Evolutionary conservation across 2,329 filamentous ascomycete genomes (phyloP), one percentile per base, ranked within the genome.

Genomic region (Cladophialophora bantiana): DNA sequence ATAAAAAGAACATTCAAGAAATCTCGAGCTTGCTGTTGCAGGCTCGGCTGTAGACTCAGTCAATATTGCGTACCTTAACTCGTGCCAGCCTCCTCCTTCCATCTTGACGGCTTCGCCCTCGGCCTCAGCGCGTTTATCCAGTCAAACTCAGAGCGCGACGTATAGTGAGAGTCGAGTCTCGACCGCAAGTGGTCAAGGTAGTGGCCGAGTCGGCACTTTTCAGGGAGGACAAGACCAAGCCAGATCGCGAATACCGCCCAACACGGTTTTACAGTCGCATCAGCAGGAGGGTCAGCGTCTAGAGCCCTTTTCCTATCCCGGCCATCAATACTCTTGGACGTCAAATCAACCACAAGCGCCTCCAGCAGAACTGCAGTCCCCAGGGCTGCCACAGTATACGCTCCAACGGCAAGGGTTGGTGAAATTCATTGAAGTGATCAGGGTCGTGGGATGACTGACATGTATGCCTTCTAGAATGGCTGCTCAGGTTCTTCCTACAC

Each of bases 21-120:
- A 55, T 66, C 36, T 68, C 68, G 68, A 68, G 66, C 68, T 70
- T 70, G 68, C 68, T 55, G 15, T 32, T 48, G 68, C 68, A 70
- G 64, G 68, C 66, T 70, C 68, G 68, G 64, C 31, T 55, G 38
- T 64, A 55, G 12, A 38, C n/a, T 64, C 68, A 56, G 66, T 63
- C 68, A 70, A 66, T 48, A 70, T 70, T 68, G 68, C 68, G 66
- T 55, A 68, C 63, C 68, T 31, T 52, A 68, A 48, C 32, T 64
- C 55, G 42, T 61, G 62, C 18, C 68, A 64, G 35, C 63, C 63
- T 31, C 61, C 62, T 40, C 60, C 62, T 35, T 62, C 62, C 59
- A 45, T 66, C 59, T 52, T 59, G 59, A 60, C 65, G 40, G 53
- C 59, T 32, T 68, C 65, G 26, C 50, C 59, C 13, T 66, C 68